These are phyloP conservation scores for Aureobasidium sp. DNA, from an alignment of 2,329 filamentous ascomycete genomes.

Conservation along the genomic window DNA sequence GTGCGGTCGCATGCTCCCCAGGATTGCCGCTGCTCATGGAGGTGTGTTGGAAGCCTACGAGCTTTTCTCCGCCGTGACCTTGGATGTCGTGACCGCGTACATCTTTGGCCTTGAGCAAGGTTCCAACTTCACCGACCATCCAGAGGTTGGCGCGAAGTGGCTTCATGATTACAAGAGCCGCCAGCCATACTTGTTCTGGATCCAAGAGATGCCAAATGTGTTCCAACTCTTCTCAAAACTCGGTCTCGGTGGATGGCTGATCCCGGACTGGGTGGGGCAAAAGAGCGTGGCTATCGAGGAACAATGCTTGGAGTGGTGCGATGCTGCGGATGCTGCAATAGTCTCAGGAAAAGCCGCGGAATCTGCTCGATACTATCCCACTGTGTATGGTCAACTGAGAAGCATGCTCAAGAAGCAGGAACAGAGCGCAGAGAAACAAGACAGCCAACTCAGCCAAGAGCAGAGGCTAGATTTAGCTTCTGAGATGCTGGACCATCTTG, in stretches of 20 bases:
- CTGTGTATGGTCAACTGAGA: conserved; percentile 51
- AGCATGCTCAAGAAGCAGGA: conserved; percentile 30
- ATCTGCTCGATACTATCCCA: conserved; percentile 32
- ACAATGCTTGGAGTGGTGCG: conserved; percentile 55
- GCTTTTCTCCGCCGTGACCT: conserved; percentile 60
- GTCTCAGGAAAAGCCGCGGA: conserved; percentile 12
- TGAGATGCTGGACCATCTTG: conserved; percentile 68
- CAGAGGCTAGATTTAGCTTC: conserved; percentile 53
- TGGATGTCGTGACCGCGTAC: conserved; percentile 71
- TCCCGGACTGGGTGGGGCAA: conserved; percentile 57
- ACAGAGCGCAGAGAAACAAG: conserved; percentile 11
- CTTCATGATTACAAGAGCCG: conserved; percentile 60
- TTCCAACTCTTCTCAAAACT: conserved; percentile 45
- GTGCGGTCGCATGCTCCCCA: conserved; percentile 53
- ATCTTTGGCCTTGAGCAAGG: conserved; percentile 54
- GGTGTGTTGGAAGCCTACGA: conserved; percentile 30
- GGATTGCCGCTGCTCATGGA: conserved; percentile 27
- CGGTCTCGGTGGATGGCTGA: conserved; percentile 45
- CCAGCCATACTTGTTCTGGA: conserved; percentile 62
- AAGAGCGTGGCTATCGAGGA: conserved; percentile 61
- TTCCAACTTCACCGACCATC: conserved; percentile 39
- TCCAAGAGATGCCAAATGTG: conserved; percentile 61
- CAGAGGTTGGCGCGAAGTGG: conserved; percentile 51
- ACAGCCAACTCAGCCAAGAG: conserved; percentile 29
- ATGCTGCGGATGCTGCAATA: conserved; percentile 36